Conservation (phyloP, 1,284 basidiomycete species). For the Malassezia vespertilionis region DNA sequence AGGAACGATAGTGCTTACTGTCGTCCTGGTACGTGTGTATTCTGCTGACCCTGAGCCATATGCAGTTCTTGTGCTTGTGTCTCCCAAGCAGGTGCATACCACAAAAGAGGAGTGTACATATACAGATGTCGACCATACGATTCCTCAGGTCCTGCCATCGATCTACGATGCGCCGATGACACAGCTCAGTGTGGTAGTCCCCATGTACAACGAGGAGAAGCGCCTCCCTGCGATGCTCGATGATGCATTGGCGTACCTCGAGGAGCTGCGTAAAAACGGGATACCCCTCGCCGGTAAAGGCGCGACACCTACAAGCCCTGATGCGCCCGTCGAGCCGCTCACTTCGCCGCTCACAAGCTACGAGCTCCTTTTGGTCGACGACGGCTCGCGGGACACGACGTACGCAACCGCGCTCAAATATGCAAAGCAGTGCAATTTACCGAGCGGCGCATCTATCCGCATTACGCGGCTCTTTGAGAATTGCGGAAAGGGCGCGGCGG, state of each 20-base stretch:
- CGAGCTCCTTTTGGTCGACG: slow-evolving; percentile 79
- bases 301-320: too few species aligned
- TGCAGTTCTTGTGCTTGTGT: slow-evolving; percentile 1
- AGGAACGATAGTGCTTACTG: background rate
- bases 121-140: background rate
- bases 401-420: slow-evolving; percentile 58
- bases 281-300: slow-evolving; percentile 14
- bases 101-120: slow-evolving; percentile 9
- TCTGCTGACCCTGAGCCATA: slow-evolving; percentile 5
- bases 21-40: slow-evolving; percentile 2
- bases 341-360: slow-evolving; percentile 18
- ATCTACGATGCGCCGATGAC: slow-evolving; percentile 51
- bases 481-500: slow-evolving; percentile 80
- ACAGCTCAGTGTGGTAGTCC: slow-evolving; percentile 65
- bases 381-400: slow-evolving; percentile 72
- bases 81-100: slow-evolving; percentile 4
- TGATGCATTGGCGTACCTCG: slow-evolving; percentile 54
- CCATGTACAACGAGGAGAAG: slow-evolving; percentile 76
- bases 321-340: slow-evolving; percentile 8
- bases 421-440: slow-evolving; percentile 54
- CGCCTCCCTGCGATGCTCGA: slow-evolving; percentile 72
- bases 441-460: slow-evolving; percentile 53
- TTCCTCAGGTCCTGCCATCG: slow-evolving; percentile 1
- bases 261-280: slow-evolving; percentile 42
- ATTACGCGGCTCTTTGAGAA: slow-evolving; percentile 69